phyloP scores from a whole-genome alignment of 179 eudicot genomes.

The Spinacia oleracea region DNA sequence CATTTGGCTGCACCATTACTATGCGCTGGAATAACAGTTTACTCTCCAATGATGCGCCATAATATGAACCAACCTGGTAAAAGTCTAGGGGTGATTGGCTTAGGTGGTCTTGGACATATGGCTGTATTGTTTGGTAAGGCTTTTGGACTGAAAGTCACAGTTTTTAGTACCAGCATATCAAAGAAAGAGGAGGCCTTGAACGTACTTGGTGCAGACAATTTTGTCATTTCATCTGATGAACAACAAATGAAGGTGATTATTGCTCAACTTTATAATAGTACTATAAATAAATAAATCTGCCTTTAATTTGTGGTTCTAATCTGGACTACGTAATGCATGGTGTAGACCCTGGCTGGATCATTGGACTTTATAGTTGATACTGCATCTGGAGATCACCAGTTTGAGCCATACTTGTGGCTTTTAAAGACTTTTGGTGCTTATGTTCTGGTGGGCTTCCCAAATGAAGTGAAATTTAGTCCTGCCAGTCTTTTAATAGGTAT shows the following conservation, averaged over 20 bases:
- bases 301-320: no score
- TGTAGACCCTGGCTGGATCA: slow-evolving; percentile 52
- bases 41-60: slow-evolving; percentile 82
- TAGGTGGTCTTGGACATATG: slow-evolving; percentile 96
- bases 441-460: slow-evolving; percentile 68
- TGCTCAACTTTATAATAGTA: not conserved
- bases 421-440: slow-evolving; percentile 65
- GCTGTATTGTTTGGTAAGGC: slow-evolving; percentile 92
- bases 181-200: slow-evolving; percentile 78
- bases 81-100: slow-evolving; percentile 80
- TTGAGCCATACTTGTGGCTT: slow-evolving; percentile 64
- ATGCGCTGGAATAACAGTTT: slow-evolving; percentile 91
- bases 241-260: slow-evolving; percentile 61
- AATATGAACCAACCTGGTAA: slow-evolving; percentile 89
- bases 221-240: slow-evolving; percentile 71
- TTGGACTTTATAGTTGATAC: slow-evolving; percentile 74
- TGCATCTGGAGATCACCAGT: slow-evolving; percentile 72
- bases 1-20: slow-evolving; percentile 80
- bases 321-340: not conserved
- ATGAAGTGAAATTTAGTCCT: slow-evolving; percentile 63
- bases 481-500: slow-evolving; percentile 56
- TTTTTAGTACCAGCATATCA: slow-evolving; percentile 79
- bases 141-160: slow-evolving; percentile 77
- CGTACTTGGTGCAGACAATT: slow-evolving; percentile 70
- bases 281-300: no score